phyloP scores from a whole-genome alignment of 129 eudicot genomes.

The Centaurea solstitialis region DNA sequence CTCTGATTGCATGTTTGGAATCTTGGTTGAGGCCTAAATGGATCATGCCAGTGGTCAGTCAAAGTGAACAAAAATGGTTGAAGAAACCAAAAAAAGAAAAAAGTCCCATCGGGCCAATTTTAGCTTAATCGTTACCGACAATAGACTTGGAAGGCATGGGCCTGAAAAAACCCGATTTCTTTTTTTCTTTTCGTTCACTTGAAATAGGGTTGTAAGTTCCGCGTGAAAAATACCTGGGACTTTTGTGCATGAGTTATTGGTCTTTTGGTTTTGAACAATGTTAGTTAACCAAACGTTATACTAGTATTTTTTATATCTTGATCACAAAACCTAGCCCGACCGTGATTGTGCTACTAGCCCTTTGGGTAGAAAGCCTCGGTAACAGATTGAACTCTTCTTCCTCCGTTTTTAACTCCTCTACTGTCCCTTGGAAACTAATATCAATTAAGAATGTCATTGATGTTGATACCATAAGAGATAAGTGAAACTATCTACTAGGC shows the following conservation, averaged over 20 bases:
- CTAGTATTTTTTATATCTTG: neutral
- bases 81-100: too few relatives aligned
- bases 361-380: too few relatives aligned
- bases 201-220: neutral
- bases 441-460: too few relatives aligned
- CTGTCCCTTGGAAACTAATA: too few relatives aligned
- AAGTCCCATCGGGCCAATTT: neutral
- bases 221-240: neutral
- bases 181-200: neutral
- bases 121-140: neutral
- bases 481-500: too few relatives aligned
- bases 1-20: neutral
- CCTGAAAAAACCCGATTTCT: neutral
- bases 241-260: neutral
- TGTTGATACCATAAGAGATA: too few relatives aligned
- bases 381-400: too few relatives aligned
- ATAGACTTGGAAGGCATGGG: neutral
- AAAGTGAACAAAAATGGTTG: neutral
- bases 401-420: too few relatives aligned
- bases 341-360: too few relatives aligned
- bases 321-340: too few relatives aligned
- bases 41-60: neutral
- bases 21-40: neutral
- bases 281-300: neutral
- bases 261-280: neutral